Evolutionary conservation across 2,329 filamentous ascomycete genomes (phyloP).

Genomic region (Fusarium pilosicola): DNA sequence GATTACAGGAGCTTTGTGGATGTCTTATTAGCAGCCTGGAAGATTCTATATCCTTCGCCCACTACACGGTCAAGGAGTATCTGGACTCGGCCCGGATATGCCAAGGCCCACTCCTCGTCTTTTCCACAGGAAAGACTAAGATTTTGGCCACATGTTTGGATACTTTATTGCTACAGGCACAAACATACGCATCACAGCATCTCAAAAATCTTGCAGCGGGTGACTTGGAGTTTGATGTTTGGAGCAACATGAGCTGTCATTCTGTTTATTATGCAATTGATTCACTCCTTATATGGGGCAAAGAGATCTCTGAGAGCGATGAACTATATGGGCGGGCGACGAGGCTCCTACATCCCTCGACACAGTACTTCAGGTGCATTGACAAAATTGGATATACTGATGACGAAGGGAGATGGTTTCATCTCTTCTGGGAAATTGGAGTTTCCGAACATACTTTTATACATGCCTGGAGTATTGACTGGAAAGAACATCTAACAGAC

Average conservation of each 20-base stretch:
- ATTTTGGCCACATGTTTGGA: accelerated
- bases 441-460: too few species aligned
- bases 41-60: not conserved
- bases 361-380: accelerated
- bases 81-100: accelerated
- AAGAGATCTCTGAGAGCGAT: not conserved
- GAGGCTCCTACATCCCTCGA: accelerated
- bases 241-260: accelerated
- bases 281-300: accelerated
- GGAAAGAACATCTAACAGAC: accelerated
- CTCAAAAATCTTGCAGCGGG: accelerated
- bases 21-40: not conserved
- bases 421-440: too few species aligned
- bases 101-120: accelerated
- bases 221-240: too few species aligned
- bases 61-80: not conserved
- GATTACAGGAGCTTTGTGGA: not conserved
- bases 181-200: accelerated
- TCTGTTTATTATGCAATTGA: accelerated
- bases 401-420: too few species aligned
- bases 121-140: accelerated
- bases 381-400: accelerated
- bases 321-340: accelerated
- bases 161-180: accelerated
- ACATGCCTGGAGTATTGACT: not conserved